Conservation (phyloP, 2,329 filamentous ascomycete species). For the Acephala macrosclerotiorum region DNA sequence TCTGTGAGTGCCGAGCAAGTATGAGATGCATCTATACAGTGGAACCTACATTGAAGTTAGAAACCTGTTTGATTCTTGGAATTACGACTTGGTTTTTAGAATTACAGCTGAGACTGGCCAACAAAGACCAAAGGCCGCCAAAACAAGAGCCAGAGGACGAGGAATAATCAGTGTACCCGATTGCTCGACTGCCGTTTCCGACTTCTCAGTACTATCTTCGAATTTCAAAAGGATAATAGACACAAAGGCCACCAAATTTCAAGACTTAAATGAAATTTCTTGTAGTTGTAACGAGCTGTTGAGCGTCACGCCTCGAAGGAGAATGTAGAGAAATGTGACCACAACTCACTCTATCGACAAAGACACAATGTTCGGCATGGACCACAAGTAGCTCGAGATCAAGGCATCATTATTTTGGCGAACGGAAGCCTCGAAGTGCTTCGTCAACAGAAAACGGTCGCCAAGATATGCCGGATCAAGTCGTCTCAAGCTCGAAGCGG, state of each 20-base stretch:
- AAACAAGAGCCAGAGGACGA: too few species aligned
- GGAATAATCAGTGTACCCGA: too few species aligned
- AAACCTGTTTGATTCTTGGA: too few species aligned
- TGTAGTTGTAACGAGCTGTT: neutral
- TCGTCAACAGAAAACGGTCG: neutral
- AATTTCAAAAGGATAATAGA: too few species aligned
- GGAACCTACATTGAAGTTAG: neutral
- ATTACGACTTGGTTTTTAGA: too few species aligned
- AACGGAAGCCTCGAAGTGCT: neutral
- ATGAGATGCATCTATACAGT: neutral
- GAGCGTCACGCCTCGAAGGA: neutral
- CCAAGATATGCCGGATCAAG: neutral
- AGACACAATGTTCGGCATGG: slow-evolving; percentile 1
- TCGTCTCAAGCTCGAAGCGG: neutral
- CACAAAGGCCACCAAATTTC: too few species aligned
- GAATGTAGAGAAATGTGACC: neutral
- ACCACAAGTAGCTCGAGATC: neutral
- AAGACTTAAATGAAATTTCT: neutral
- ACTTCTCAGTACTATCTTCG: too few species aligned
- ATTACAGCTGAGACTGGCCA: too few species aligned
- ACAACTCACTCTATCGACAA: neutral
- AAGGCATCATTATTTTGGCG: neutral
- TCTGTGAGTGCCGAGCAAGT: neutral
- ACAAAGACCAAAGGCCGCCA: too few species aligned
- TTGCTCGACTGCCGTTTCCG: too few species aligned